Base-by-base conservation (phyloP, 2,329 filamentous ascomycete species). In the Fusarium multiceps region DNA sequence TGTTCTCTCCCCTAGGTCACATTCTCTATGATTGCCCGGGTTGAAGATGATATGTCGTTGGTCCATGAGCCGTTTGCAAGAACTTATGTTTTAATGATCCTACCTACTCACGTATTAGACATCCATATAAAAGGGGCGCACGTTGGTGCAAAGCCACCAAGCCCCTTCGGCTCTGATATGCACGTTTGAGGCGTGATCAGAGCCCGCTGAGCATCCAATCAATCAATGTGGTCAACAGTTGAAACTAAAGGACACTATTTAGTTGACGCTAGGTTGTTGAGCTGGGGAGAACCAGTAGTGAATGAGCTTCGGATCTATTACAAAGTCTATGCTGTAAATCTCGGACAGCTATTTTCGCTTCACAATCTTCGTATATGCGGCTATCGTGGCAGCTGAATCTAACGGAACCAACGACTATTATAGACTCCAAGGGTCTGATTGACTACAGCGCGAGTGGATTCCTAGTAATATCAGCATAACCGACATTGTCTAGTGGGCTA, bases 141-240 rank as follows among this genome's bases (percentile, higher is more conserved):
- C 34, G 30, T 32, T 45, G 23, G 27, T 20, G 51, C 23, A 50
- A 46, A 46, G 32, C 48, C 23, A 55, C 46, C 41, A 46, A 50
- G 40, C 40, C 66, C 34, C 32, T 28, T 61, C 37, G 56, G 51
- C 53, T 63, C 49, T 43, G 57, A 67, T 47, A 69, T 69, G 55
- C 55, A 54, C 30, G 43, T 45, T 57, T 63, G 67, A 67, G 56
- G 63, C 54, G 67, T 45, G 21, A 43, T 32, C 20, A 49, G 37
- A 54, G 37, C 48, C 23, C 11, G 27, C 34, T 42, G 28, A 42
- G 28, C 30, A 37, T 54, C 23, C 41, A 50, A 48, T 50, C 27
- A 59, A 40, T 5, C 41, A 37, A 54, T 21, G 40, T 30, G 25
- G 41, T 28, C 47, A 41, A 46, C 50, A 25, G 40, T 60, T 49